These are phyloP conservation scores for Mycena olivaceomarginata DNA, from an alignment of 768 basidiomycete genomes.

Conservation along the genomic window DNA sequence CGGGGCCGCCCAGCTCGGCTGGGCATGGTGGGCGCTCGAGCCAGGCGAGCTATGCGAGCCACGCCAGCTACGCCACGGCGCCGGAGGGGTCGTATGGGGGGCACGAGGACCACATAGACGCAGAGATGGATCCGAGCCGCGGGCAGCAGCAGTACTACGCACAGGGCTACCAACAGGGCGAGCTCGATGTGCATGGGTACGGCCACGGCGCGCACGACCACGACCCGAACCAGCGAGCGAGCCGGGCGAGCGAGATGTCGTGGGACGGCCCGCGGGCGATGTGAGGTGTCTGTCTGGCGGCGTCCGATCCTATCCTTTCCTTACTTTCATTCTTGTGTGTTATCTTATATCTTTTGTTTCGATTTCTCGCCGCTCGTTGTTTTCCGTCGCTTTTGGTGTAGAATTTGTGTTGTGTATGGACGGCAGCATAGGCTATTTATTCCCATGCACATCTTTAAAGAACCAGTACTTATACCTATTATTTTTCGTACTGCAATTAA, in stretches of 20 bases:
- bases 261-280: slow-evolving; percentile 65
- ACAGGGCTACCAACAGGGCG: slow-evolving; percentile 49
- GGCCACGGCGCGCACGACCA: slow-evolving; percentile 14
- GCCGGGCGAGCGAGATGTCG: slow-evolving; percentile 53
- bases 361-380: slow-evolving; percentile 23
- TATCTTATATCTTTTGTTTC: neutral
- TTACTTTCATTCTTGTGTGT: neutral
- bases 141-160: slow-evolving; percentile 19
- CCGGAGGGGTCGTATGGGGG: slow-evolving; percentile 60
- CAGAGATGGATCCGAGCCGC: slow-evolving; percentile 14
- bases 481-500: slow-evolving; percentile 40
- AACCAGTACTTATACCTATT: slow-evolving; percentile 45
- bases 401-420: slow-evolving; percentile 42
- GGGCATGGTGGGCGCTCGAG: slow-evolving; percentile 44
- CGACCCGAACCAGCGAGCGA: slow-evolving; percentile 48
- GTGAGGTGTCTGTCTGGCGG: slow-evolving; percentile 52
- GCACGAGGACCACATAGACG: slow-evolving; percentile 24
- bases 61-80: slow-evolving; percentile 66
- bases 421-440: slow-evolving; percentile 30
- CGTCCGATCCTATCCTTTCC: neutral
- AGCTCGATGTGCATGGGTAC: slow-evolving; percentile 52
- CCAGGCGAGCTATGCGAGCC: slow-evolving; percentile 60
- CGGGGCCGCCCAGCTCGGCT: slow-evolving; percentile 44
- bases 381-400: slow-evolving; percentile 43
- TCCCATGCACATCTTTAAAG: slow-evolving; percentile 13